phyloP scores from a whole-genome alignment of 371 early-diverging fungal species.

The Choanephora cucurbitarum region DNA sequence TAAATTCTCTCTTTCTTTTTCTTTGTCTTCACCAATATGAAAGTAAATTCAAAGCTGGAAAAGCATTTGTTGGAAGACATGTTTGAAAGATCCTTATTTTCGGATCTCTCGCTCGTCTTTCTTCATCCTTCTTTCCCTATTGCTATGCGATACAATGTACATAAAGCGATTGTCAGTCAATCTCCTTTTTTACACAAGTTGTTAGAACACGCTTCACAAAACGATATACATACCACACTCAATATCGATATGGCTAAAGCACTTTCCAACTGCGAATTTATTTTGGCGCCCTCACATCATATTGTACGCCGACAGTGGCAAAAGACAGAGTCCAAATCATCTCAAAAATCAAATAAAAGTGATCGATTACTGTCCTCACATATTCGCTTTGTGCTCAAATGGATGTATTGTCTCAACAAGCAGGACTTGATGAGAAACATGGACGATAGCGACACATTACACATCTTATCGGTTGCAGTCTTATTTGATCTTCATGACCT shows the following conservation, averaged over 20 bases:
- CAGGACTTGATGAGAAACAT: conserved; percentile 17
- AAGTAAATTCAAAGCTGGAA: conserved; percentile 66
- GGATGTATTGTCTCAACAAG: conserved; percentile 40
- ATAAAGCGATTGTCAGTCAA: conserved; percentile 42
- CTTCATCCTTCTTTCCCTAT: conserved; percentile 45
- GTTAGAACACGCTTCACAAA: conserved; percentile 16
- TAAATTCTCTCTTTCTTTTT: too few species aligned
- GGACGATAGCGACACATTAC: conserved; percentile 38
- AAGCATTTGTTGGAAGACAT: conserved; percentile 32
- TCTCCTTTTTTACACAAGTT: conserved; percentile 38
- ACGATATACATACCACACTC: conserved; percentile 12
- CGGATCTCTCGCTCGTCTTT: conserved; percentile 41
- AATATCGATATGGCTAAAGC: conserved; percentile 40
- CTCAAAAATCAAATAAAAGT: too few species aligned
- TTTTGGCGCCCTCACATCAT: conserved; percentile 46
- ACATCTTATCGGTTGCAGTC: conserved; percentile 38
- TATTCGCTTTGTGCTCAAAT: conserved; percentile 43
- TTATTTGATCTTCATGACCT: conserved; percentile 43
- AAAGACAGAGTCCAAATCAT: conserved; percentile 16
- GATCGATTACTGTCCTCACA: conserved; percentile 37
- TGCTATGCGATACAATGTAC: conserved; percentile 45
- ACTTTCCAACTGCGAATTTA: conserved; percentile 33
- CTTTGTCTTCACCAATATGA: not conserved
- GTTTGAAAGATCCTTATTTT: conserved; percentile 43
- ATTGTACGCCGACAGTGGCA: conserved; percentile 50